Conservation (phyloP, 1,284 basidiomycete genomes). For the Leccinum fallax region DNA sequence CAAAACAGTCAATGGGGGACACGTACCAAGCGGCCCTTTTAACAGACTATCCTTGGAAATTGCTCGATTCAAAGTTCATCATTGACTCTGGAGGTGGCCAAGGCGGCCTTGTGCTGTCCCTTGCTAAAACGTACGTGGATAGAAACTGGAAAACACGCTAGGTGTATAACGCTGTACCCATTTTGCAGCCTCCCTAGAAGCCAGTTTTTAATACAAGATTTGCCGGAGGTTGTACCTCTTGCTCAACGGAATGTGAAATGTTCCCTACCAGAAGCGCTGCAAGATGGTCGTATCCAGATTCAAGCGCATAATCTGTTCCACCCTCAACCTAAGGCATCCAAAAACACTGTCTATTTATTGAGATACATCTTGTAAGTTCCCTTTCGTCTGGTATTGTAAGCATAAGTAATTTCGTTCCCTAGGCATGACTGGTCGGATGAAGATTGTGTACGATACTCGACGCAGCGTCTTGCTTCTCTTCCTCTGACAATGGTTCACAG, state of each 20-base stretch:
- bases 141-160: neutral
- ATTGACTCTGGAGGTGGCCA: slow-evolving; percentile 10
- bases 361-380: slow-evolving; percentile 9
- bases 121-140: slow-evolving; percentile 9
- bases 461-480: neutral
- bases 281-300: slow-evolving; percentile 11
- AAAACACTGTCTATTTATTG: slow-evolving; percentile 5
- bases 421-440: slow-evolving; percentile 12
- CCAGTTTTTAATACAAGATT: slow-evolving; percentile 10
- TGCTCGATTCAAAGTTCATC: slow-evolving; percentile 4
- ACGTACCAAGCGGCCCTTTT: slow-evolving; percentile 10
- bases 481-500: neutral
- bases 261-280: slow-evolving; percentile 1
- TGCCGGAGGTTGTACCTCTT: slow-evolving; percentile 10
- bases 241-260: slow-evolving; percentile 5
- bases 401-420: neutral
- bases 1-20: slow-evolving; percentile 8
- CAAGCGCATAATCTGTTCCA: slow-evolving; percentile 7
- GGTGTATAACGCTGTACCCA: neutral
- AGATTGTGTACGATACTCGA: slow-evolving; percentile 8
- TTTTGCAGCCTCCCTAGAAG: slow-evolving; percentile 1
- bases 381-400: neutral
- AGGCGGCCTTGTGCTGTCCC: slow-evolving; percentile 11
- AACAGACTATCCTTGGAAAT: slow-evolving; percentile 11
- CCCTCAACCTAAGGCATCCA: neutral